phyloP scores from a whole-genome alignment of 495 filamentous ascomycete genomes.

The Tuber aestivum region DNA sequence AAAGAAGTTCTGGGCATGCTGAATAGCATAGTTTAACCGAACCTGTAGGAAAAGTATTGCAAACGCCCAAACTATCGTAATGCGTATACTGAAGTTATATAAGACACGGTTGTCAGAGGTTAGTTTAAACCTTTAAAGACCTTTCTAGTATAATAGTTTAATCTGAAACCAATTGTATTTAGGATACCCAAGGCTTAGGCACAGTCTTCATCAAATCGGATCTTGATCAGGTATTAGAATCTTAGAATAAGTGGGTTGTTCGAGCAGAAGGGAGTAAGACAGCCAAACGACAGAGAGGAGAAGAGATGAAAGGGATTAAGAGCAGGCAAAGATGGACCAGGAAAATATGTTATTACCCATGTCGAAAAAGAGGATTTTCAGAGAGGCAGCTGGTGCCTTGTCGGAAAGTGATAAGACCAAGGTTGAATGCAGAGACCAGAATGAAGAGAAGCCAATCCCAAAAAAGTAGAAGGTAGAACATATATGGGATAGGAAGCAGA shows the following conservation, averaged over 20 bases:
- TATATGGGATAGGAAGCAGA: no score
- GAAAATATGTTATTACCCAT: background rate
- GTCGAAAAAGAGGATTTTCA: background rate
- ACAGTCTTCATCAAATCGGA: background rate
- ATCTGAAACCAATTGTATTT: no score
- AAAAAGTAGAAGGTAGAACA: no score
- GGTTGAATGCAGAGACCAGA: no score
- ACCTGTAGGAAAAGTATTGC: background rate
- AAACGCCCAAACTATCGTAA: background rate
- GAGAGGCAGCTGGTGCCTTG: no score
- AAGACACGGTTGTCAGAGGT: background rate
- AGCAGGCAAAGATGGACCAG: background rate
- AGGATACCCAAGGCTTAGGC: background rate
- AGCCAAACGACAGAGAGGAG: background rate
- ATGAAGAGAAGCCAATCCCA: no score
- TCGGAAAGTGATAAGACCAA: no score
- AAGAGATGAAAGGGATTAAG: background rate
- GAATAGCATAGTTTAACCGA: background rate
- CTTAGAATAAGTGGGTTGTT: background rate
- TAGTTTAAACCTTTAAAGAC: background rate
- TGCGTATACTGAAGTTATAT: background rate
- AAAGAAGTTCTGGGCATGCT: background rate
- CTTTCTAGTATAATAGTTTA: no score
- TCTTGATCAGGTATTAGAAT: background rate
- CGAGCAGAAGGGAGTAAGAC: background rate